These are phyloP conservation scores for Amphirosellinia nigrospora DNA, from an alignment of 495 filamentous ascomycete species.

Conservation along the genomic window DNA sequence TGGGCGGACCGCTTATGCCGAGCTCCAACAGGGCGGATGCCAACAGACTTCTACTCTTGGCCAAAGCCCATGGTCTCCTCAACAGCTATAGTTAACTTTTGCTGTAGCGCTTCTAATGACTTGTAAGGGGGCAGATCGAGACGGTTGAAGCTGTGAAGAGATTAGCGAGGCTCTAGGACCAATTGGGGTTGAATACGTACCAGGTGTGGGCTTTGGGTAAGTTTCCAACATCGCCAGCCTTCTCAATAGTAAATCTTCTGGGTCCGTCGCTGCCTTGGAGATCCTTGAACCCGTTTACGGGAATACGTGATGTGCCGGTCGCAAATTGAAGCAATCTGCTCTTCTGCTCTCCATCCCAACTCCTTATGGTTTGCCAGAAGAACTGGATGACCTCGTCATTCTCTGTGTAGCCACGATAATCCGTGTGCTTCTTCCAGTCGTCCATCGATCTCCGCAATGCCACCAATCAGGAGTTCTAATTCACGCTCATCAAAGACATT, in stretches of 20 bases:
- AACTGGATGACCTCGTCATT: conserved; percentile 94
- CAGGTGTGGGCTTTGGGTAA: conserved; percentile 98
- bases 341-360: conserved; percentile 98
- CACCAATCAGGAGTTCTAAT: conserved; percentile 93
- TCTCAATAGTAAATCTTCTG: conserved; percentile 96
- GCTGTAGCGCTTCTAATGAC: conserved; percentile 77
- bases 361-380: conserved; percentile 97
- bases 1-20: not conserved
- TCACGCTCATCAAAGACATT: conserved; percentile 99
- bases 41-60: conserved; percentile 71
- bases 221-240: conserved; percentile 86
- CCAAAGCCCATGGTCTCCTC: conserved; percentile 99
- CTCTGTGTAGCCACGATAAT: conserved; percentile 99
- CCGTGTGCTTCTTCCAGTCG: conserved; percentile 99
- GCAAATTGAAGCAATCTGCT: conserved; percentile 95
- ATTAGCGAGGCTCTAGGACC: conserved; percentile 38
- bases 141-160: conserved; percentile 81
- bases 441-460: conserved; percentile 99
- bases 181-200: conserved; percentile 61
- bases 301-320: conserved; percentile 95
- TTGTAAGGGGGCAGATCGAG: conserved; percentile 96
- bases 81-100: conserved; percentile 93
- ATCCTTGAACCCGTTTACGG: conserved; percentile 99
- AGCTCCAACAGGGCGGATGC: conserved; percentile 19
- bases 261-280: conserved; percentile 97